A percentile compares a stretch with the other conserved stretches of the same genome.
Evolutionary conservation across 176 grass and related monocot genomes (phyloP).

Genomic region (Echinochloa phyllopogon): DNA sequence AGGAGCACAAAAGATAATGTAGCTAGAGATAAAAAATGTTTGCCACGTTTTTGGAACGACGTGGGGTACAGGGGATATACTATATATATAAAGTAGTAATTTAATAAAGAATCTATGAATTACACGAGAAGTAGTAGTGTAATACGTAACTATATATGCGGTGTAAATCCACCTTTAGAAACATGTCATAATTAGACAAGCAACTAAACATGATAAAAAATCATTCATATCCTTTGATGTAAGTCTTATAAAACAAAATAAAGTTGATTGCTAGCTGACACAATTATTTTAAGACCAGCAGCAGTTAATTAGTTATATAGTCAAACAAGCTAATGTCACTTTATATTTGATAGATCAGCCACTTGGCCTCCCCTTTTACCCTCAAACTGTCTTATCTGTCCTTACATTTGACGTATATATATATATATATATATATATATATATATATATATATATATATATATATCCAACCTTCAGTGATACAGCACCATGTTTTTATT

Average conservation of each 20-base stretch:
- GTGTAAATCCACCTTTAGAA: neutral
- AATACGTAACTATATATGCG: neutral
- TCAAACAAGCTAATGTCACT: conserved; percentile 20
- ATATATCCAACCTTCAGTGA: neutral
- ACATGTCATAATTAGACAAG: neutral
- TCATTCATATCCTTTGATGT: neutral
- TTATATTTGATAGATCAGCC: conserved; percentile 20
- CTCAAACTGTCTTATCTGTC: conserved; percentile 29
- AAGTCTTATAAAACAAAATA: neutral
- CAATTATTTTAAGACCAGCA: conserved; percentile 31
- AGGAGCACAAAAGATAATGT: neutral
- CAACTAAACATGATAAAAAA: neutral
- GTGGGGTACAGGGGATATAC: neutral
- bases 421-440: conserved; percentile 19
- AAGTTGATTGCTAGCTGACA: neutral
- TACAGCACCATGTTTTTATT: neutral
- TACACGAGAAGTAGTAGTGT: neutral
- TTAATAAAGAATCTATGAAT: neutral
- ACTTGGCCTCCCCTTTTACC: neutral
- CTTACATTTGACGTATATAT: conserved; percentile 19
- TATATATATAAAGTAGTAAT: neutral
- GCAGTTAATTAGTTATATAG: neutral
- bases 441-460: conserved; percentile 17
- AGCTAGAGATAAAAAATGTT: conserved; percentile 10
- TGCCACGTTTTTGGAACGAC: neutral